Conservation (phyloP, 2,329 filamentous ascomycete genomes). For the Lecanicillium sp. region DNA sequence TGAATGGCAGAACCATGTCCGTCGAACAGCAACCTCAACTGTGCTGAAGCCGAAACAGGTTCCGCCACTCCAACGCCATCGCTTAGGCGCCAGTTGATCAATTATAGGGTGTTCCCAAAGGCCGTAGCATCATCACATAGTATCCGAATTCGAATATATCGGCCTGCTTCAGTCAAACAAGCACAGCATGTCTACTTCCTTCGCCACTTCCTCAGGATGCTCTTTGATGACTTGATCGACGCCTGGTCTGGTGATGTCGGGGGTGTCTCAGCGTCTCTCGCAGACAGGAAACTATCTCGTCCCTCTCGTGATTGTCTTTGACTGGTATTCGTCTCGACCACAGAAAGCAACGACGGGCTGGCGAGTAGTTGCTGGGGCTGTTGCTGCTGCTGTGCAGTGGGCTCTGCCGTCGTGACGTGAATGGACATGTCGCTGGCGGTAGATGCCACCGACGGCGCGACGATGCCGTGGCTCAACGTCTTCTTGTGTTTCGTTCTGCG, state of each 20-base stretch:
- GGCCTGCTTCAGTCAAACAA: no score
- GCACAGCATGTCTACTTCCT: conserved; percentile 12
- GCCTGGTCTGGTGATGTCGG: conserved; percentile 26
- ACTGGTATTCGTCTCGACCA: conserved; percentile 12
- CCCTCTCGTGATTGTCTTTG: conserved; percentile 28
- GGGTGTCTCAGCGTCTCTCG: conserved; percentile 24
- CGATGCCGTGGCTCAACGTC: conserved; percentile 38
- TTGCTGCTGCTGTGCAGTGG: conserved; percentile 13
- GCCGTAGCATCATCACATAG: no score
- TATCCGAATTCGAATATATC: no score
- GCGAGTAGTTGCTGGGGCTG: conserved; percentile 12
- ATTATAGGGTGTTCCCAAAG: no score
- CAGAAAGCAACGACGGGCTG: conserved; percentile 7
- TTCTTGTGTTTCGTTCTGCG: conserved; percentile 32
- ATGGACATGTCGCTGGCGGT: conserved; percentile 26
- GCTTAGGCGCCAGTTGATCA: no score
- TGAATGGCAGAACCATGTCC: no score
- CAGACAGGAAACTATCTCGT: conserved; percentile 27
- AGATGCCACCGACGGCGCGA: conserved; percentile 25
- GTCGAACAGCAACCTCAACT: no score
- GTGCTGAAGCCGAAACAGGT: no score
- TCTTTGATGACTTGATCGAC: conserved; percentile 17
- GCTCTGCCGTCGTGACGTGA: conserved; percentile 17
- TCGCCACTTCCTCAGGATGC: conserved; percentile 17
- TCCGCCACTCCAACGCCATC: no score